Evolutionary conservation across 495 filamentous ascomycete genomes (phyloP).

Genomic region (Pyrenopolyporus hunteri): DNA sequence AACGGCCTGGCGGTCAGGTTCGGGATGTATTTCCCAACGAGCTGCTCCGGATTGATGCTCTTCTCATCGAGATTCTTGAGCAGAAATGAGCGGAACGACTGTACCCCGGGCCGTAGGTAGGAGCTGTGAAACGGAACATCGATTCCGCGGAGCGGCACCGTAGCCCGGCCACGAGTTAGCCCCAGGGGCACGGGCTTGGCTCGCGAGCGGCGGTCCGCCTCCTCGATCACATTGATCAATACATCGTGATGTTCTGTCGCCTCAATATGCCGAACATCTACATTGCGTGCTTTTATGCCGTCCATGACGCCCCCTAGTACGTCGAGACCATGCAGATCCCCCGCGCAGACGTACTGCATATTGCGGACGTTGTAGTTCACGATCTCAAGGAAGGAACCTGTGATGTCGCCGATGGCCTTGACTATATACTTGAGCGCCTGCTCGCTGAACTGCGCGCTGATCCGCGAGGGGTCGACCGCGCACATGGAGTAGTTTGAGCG

Average conservation of each 20-base stretch:
- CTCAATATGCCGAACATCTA: conserved; percentile 67
- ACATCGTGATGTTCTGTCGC: conserved; percentile 69
- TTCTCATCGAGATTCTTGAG: conserved; percentile 92
- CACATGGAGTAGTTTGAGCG: conserved; percentile 90
- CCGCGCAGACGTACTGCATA: conserved; percentile 89
- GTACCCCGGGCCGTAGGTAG: conserved; percentile 88
- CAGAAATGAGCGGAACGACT: conserved; percentile 87
- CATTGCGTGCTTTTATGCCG: conserved; percentile 80
- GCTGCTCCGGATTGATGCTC: conserved; percentile 82
- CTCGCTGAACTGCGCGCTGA: conserved; percentile 87
- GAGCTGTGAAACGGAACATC: conserved; percentile 93
- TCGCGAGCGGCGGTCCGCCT: conserved; percentile 74
- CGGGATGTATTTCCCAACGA: conserved; percentile 89
- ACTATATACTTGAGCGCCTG: conserved; percentile 86
- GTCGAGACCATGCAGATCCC: conserved; percentile 84
- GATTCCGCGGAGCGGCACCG: conserved; percentile 87
- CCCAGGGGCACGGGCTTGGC: conserved; percentile 77
- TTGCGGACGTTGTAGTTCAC: conserved; percentile 93
- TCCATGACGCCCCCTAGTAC: conserved; percentile 81
- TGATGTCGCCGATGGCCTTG: conserved; percentile 78
- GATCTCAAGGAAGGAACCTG: conserved; percentile 83
- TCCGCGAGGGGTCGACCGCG: conserved; percentile 85
- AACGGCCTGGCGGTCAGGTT: conserved; percentile 89
- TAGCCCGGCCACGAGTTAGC: conserved; percentile 83
- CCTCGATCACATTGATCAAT: conserved; percentile 64